These are phyloP conservation scores for Canavalia gladiata DNA, from an alignment of 306 rosid species.

Conservation along the genomic window DNA sequence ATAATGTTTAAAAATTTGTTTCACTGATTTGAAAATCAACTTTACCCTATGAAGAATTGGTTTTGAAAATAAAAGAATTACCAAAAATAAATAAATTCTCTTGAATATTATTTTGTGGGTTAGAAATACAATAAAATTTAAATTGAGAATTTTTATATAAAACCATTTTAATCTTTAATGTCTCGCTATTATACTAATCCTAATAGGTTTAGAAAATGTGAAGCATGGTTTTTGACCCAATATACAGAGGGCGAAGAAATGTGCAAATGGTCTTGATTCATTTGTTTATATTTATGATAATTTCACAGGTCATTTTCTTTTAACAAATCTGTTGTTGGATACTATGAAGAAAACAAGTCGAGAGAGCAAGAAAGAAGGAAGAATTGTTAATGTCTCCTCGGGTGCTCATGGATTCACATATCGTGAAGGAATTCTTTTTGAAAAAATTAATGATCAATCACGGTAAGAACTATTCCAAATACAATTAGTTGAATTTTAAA, in stretches of 20 bases:
- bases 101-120: too few relatives aligned
- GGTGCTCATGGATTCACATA: constrained; percentile 60
- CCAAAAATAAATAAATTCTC: too few relatives aligned
- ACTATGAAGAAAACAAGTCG: constrained; percentile 69
- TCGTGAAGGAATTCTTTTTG: constrained; percentile 69
- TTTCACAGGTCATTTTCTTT: constrained; percentile 74
- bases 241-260: neutral
- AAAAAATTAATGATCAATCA: constrained; percentile 63
- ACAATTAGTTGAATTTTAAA: neutral
- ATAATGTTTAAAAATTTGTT: too few relatives aligned
- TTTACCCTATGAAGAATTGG: too few relatives aligned
- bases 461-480: constrained; percentile 52
- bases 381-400: constrained; percentile 72
- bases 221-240: too few relatives aligned
- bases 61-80: too few relatives aligned
- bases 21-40: too few relatives aligned
- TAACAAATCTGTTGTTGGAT: constrained; percentile 73
- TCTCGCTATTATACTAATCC: too few relatives aligned
- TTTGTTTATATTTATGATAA: neutral
- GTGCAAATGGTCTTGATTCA: neutral
- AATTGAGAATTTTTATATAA: too few relatives aligned
- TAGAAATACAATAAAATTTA: too few relatives aligned
- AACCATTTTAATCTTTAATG: too few relatives aligned
- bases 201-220: too few relatives aligned
- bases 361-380: constrained; percentile 68